Conservation (phyloP, 148 eudicot genomes). For the Amaranthus palmeri region DNA sequence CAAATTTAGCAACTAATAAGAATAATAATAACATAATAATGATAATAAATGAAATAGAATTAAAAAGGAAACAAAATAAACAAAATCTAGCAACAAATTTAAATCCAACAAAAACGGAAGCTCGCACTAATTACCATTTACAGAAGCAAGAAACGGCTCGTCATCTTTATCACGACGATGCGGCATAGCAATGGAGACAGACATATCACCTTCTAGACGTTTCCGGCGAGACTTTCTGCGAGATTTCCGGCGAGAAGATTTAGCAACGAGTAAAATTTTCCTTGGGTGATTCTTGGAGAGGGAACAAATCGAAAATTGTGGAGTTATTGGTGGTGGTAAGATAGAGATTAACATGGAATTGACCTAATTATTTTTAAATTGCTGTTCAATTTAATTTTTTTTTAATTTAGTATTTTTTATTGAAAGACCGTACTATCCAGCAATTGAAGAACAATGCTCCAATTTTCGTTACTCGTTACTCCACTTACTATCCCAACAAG, state of each 20-base stretch:
- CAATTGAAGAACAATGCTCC: neutral
- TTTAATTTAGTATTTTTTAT: neutral
- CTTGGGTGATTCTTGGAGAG: slow-evolving; percentile 11
- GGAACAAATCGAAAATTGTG: neutral
- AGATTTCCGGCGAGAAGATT: slow-evolving; percentile 25
- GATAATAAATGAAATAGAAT: neutral
- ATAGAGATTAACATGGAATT: slow-evolving; percentile 24
- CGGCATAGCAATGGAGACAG: slow-evolving; percentile 41
- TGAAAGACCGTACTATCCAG: neutral
- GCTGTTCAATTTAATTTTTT: neutral
- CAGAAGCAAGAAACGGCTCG: slow-evolving; percentile 37
- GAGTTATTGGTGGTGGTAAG: slow-evolving; percentile 2
- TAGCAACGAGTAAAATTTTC: slow-evolving; percentile 1
- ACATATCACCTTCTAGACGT: slow-evolving; percentile 39
- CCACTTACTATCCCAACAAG: no score
- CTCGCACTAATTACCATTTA: slow-evolving; percentile 28
- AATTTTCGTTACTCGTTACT: no score
- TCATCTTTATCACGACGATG: slow-evolving; percentile 38
- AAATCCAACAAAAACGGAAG: neutral
- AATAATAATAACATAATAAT: no score
- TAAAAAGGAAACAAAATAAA: neutral
- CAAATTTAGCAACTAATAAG: no score
- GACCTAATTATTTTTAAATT: slow-evolving; percentile 1
- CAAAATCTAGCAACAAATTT: neutral
- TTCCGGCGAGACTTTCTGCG: slow-evolving; percentile 25